Evolutionary conservation across 2,329 filamentous ascomycete genomes (phyloP).

Genomic region (Dactylellina haptotyla): DNA sequence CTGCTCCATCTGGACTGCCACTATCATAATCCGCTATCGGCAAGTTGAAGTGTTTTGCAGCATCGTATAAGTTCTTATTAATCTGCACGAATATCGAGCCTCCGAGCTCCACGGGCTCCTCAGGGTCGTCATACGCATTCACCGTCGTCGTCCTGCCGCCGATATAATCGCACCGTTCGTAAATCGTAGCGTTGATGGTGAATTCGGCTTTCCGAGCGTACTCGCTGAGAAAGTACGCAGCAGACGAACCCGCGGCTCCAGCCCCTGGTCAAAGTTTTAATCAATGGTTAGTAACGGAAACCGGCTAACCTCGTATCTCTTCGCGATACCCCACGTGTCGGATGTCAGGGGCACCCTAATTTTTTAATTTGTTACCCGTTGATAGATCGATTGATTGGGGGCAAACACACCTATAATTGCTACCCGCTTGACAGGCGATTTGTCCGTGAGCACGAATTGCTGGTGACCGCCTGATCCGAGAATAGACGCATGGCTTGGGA

Average conservation of each 20-base stretch:
- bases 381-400: not conserved
- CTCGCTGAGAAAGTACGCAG: constrained; percentile 82
- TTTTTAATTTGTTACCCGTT: too few species aligned
- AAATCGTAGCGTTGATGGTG: constrained; percentile 83
- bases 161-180: constrained; percentile 78
- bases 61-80: constrained; percentile 83
- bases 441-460: constrained; percentile 35
- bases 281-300: too few species aligned
- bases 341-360: too few species aligned
- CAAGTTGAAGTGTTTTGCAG: constrained; percentile 77
- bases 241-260: constrained; percentile 85
- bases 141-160: constrained; percentile 90
- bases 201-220: constrained; percentile 72
- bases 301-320: too few species aligned
- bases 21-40: constrained; percentile 65
- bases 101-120: constrained; percentile 81
- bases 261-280: constrained; percentile 71
- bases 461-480: constrained; percentile 27
- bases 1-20: constrained; percentile 62
- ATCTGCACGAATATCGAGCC: constrained; percentile 89
- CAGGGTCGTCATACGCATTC: constrained; percentile 74
- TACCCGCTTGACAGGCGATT: constrained; percentile 55
- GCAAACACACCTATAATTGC: constrained; percentile 59
- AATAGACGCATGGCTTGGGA: constrained; percentile 43
- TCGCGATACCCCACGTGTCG: too few species aligned